These are phyloP conservation scores for Eimeria sp. DNA, from an alignment of 169 alveolate genomes.

Conservation along the genomic window DNA sequence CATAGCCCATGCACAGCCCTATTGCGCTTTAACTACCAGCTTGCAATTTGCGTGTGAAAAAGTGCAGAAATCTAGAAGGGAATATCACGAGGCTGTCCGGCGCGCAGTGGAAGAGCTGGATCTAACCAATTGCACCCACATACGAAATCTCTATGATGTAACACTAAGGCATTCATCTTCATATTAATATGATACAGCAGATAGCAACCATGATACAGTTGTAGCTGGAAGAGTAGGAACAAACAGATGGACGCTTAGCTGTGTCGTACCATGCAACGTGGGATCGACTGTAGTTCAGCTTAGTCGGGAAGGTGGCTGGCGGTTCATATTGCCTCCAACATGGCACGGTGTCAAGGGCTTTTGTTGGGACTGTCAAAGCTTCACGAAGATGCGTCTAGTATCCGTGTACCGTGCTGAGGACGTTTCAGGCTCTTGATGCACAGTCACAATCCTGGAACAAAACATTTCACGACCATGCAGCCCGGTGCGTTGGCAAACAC, in stretches of 20 bases:
- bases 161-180: not conserved
- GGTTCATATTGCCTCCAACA: not conserved
- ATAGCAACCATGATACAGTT: not conserved
- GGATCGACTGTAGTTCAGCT: not conserved
- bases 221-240: not conserved
- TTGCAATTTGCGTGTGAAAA: constrained; percentile 4
- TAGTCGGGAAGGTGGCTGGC: not conserved
- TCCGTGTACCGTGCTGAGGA: not conserved
- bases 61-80: constrained; percentile 47
- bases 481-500: not conserved
- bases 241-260: not conserved
- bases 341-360: not conserved
- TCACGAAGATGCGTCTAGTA: not conserved
- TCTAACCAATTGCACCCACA: constrained; percentile 54
- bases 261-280: not conserved
- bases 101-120: constrained; percentile 70
- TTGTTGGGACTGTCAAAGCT: not conserved
- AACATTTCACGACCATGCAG: constrained; percentile 35
- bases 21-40: not conserved
- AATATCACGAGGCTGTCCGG: constrained; percentile 68
- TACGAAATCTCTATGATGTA: constrained; percentile 61
- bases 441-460: constrained; percentile 64
- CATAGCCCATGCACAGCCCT: not conserved
- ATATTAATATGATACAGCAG: not conserved
- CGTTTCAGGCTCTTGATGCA: constrained; percentile 58